Conservation (phyloP, 345 rosid species). For the Populus alba region DNA sequence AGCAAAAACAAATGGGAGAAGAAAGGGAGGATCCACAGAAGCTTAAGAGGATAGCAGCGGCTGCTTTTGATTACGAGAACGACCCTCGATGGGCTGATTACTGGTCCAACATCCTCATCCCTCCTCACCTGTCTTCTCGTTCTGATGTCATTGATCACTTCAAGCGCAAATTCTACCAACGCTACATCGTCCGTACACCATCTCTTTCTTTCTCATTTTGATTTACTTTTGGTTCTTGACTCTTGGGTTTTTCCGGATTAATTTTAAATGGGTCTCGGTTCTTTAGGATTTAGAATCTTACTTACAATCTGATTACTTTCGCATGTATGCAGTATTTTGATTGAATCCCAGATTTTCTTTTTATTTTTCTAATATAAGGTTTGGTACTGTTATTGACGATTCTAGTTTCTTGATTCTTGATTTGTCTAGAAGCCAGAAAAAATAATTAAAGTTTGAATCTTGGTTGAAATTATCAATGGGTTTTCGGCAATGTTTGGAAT, state of each 20-base stretch:
- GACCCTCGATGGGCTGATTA: slow-evolving; percentile 87
- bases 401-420: background rate
- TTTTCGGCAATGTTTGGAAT: background rate
- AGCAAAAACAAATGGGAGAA: slow-evolving; percentile 48
- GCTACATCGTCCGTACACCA: slow-evolving; percentile 53
- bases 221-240: background rate
- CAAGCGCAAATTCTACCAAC: slow-evolving; percentile 98
- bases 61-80: slow-evolving; percentile 81
- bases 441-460: background rate
- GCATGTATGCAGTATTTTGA: background rate
- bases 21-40: slow-evolving; percentile 83
- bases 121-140: slow-evolving; percentile 86
- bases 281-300: background rate
- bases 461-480: background rate
- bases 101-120: slow-evolving; percentile 90
- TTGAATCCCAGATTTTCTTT: background rate
- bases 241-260: background rate
- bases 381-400: background rate
- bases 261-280: slow-evolving; percentile 2
- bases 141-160: slow-evolving; percentile 80
- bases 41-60: slow-evolving; percentile 73
- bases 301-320: background rate
- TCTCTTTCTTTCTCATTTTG: background rate
- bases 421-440: background rate
- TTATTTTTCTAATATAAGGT: background rate